A percentile compares a stretch with the other conserved stretches of the same genome.
These are phyloP conservation scores for Hypoxylon subgilvum DNA, from an alignment of 495 filamentous ascomycete species.

Conservation along the genomic window DNA sequence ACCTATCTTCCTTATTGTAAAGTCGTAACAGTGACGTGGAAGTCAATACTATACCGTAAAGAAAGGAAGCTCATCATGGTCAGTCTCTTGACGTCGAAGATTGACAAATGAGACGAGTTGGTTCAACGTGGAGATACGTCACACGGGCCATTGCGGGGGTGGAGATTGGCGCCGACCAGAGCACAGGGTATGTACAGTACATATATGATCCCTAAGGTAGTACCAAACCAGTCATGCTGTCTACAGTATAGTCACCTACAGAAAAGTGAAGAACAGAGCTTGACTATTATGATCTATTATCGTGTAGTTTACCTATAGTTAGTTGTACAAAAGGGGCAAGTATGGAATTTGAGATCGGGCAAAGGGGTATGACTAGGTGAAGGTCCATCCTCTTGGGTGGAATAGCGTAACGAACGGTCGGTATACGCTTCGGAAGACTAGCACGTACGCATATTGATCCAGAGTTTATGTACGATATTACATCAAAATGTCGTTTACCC, in stretches of 20 bases:
- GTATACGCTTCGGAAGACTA: constrained; percentile 10
- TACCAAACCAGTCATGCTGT: too few relatives aligned
- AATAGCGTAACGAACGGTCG: constrained; percentile 25
- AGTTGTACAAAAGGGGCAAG: not conserved
- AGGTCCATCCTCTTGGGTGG: not conserved
- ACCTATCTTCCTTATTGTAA: not conserved
- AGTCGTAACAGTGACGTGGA: constrained; percentile 16
- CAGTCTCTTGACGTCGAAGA: not conserved
- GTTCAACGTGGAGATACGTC: constrained; percentile 20
- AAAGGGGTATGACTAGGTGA: constrained; percentile 1
- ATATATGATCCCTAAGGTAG: constrained; percentile 2
- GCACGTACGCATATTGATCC: constrained; percentile 2
- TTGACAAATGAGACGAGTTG: constrained; percentile 14
- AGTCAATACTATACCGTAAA: constrained; percentile 14
- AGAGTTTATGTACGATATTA: too few relatives aligned
- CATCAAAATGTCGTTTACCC: too few relatives aligned
- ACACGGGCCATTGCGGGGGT: constrained; percentile 31
- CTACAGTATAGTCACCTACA: too few relatives aligned
- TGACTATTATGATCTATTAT: too few relatives aligned
- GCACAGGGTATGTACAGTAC: constrained; percentile 12
- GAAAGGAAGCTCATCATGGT: constrained; percentile 6
- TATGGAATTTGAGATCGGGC: not conserved
- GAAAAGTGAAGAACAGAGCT: too few relatives aligned
- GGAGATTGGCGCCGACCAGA: constrained; percentile 21
- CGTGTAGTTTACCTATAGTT: too few relatives aligned